A percentile compares a stretch with the other conserved stretches of the same genome.
These are phyloP conservation scores for Pseudogymnoascus sp. DNA, from an alignment of 2,329 filamentous ascomycete species.

Conservation along the genomic window DNA sequence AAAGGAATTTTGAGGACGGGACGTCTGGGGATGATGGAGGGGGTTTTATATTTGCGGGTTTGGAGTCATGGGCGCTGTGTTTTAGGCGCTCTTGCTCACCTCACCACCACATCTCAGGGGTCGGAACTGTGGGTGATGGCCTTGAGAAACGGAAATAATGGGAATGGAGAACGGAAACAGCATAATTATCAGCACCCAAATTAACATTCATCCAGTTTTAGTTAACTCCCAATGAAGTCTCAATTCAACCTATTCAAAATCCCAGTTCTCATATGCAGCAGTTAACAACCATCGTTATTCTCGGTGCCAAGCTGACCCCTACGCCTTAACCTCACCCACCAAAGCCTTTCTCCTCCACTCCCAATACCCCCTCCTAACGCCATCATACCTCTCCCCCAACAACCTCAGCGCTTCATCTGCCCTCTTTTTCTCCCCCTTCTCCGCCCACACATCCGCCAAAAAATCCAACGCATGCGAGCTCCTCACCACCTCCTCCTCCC, in stretches of 20 bases:
- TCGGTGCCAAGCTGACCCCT: too few species aligned
- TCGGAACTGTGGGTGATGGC: background rate
- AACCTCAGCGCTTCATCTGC: conserved; percentile 64
- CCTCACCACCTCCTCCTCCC: conserved; percentile 42
- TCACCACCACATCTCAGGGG: background rate
- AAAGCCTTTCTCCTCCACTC: conserved; percentile 54
- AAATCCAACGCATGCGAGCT: conserved; percentile 64
- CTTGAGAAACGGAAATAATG: background rate
- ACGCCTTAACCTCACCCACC: background rate
- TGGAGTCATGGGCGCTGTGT: background rate
- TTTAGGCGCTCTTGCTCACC: background rate
- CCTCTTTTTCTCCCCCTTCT: conserved; percentile 47
- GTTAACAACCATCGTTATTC: background rate
- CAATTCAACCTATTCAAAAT: background rate
- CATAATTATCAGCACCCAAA: background rate
- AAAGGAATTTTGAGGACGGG: too few species aligned
- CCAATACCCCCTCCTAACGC: conserved; percentile 88
- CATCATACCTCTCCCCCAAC: conserved; percentile 80
- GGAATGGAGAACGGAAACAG: background rate
- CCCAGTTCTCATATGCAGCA: background rate
- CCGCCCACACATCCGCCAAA: conserved; percentile 55
- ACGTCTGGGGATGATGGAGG: background rate
- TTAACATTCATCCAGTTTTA: background rate
- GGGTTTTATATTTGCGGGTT: background rate
- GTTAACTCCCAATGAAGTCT: background rate